Evolutionary conservation across 1,139 yeast species (phyloP).

Genomic region (Eremothecium coryli): DNA sequence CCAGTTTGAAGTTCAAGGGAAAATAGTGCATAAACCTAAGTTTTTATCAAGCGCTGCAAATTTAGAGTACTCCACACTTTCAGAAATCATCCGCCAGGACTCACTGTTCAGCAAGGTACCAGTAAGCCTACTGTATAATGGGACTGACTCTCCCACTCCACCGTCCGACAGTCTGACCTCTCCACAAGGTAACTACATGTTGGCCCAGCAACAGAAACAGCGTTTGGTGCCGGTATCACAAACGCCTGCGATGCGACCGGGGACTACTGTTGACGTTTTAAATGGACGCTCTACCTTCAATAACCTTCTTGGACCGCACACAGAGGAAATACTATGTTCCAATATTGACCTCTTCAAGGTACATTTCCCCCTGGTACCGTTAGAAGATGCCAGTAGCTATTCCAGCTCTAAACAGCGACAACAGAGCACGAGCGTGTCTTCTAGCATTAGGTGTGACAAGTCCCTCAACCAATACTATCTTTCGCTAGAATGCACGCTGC

Average conservation of each 20-base stretch:
- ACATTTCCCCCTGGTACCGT: slow-evolving; percentile 27
- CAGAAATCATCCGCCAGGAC: slow-evolving; percentile 60
- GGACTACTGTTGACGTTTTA: slow-evolving; percentile 1
- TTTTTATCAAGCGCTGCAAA: slow-evolving; percentile 71
- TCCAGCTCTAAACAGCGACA: slow-evolving; percentile 20
- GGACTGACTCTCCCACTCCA: slow-evolving; percentile 9
- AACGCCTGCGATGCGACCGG: too few species aligned
- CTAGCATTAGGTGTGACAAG: slow-evolving; percentile 10
- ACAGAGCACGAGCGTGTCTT: slow-evolving; percentile 12
- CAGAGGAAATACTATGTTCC: slow-evolving; percentile 18
- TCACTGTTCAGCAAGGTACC: slow-evolving; percentile 20
- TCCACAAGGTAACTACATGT: not conserved
- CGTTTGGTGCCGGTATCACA: slow-evolving; percentile 1
- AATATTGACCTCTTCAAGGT: slow-evolving; percentile 21
- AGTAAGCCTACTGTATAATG: slow-evolving; percentile 20
- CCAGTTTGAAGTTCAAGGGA: slow-evolving; percentile 16
- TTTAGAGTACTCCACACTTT: slow-evolving; percentile 65
- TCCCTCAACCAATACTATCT: slow-evolving; percentile 26
- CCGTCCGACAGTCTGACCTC: slow-evolving; percentile 2
- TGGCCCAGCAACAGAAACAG: not conserved
- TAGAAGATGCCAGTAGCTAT: slow-evolving; percentile 10
- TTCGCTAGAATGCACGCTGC: slow-evolving; percentile 20
- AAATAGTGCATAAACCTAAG: slow-evolving; percentile 24
- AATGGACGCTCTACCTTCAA: slow-evolving; percentile 12
- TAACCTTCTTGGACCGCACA: slow-evolving; percentile 22